Percentiles rank a stretch among this genome's conserved stretches.
Evolutionary conservation across 352 stramenopile species (phyloP).

Genomic region (Globisporangium nodosum): DNA sequence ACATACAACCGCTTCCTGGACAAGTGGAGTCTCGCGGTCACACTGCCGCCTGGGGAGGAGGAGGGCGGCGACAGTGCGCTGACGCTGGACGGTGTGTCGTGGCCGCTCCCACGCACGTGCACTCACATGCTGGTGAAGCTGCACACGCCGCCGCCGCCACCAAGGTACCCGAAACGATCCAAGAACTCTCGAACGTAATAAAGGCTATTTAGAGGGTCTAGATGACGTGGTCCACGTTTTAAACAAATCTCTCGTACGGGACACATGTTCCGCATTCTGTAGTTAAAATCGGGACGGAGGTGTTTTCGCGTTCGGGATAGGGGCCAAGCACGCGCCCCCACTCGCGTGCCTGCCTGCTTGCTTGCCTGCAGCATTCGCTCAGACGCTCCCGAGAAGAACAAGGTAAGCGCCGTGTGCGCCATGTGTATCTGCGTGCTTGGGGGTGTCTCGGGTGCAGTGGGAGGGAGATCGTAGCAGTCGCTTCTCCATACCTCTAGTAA

Average conservation of each 20-base stretch:
- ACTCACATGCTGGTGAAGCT: constrained; percentile 44
- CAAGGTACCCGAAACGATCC: not conserved
- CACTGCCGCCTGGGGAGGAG: constrained; percentile 5
- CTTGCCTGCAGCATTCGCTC: constrained; percentile 11
- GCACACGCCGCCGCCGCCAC: constrained; percentile 15
- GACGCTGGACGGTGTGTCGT: constrained; percentile 24
- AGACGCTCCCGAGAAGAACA: constrained; percentile 13
- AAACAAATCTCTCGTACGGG: no score
- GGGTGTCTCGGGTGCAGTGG: not conserved
- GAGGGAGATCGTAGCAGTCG: not conserved
- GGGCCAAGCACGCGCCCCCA: no score
- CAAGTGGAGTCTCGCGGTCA: constrained; percentile 49
- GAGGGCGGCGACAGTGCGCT: constrained; percentile 11
- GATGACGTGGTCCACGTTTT: no score
- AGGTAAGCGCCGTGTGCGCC: constrained; percentile 3
- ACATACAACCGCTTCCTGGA: constrained; percentile 68
- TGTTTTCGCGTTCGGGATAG: no score
- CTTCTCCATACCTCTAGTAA: no score
- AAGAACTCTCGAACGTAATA: no score
- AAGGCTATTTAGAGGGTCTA: no score
- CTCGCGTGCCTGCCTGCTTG: not conserved
- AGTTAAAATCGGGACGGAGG: no score
- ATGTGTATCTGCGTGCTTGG: not conserved
- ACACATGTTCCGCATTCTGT: no score
- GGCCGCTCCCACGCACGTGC: constrained; percentile 6